A percentile compares a stretch with the other conserved stretches of the same genome.
These are phyloP conservation scores for Epicoccum sorghinum DNA, from an alignment of 2,329 filamentous ascomycete species.

Conservation along the genomic window DNA sequence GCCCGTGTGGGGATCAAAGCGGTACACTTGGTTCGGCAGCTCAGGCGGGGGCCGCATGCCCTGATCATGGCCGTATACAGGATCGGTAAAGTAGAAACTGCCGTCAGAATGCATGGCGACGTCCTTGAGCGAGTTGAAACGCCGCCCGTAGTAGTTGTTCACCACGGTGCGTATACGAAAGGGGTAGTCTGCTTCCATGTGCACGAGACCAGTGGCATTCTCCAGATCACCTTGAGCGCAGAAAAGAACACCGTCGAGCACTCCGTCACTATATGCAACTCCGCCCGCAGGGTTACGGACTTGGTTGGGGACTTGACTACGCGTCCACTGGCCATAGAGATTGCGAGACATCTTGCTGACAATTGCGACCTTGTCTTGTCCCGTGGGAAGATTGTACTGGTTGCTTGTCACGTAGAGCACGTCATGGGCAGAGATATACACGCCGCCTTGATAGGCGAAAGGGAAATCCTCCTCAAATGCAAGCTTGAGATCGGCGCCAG, in stretches of 20 bases:
- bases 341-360: constrained; percentile 23
- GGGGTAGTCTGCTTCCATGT: constrained; percentile 31
- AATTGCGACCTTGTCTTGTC: constrained; percentile 27
- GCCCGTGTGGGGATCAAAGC: constrained; percentile 47
- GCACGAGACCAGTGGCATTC: constrained; percentile 36
- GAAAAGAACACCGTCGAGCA: constrained; percentile 35
- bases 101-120: constrained; percentile 48
- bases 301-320: constrained; percentile 14
- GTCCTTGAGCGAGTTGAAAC: constrained; percentile 52
- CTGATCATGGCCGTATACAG: constrained; percentile 34
- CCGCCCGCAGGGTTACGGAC: constrained; percentile 34
- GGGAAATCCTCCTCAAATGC: constrained; percentile 68
- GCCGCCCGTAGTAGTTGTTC: constrained; percentile 49
- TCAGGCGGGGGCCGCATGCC: constrained; percentile 29
- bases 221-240: constrained; percentile 43
- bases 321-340: constrained; percentile 17
- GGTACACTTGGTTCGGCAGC: constrained; percentile 42
- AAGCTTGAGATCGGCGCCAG: constrained; percentile 16
- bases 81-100: constrained; percentile 57
- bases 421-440: constrained; percentile 43
- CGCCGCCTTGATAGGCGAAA: constrained; percentile 59
- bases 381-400: constrained; percentile 25
- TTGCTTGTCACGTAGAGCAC: constrained; percentile 51
- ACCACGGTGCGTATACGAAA: constrained; percentile 23
- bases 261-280: constrained; percentile 33